phyloP scores from a whole-genome alignment of 2,329 filamentous ascomycete genomes.

The Fusarium gaditjirri region DNA sequence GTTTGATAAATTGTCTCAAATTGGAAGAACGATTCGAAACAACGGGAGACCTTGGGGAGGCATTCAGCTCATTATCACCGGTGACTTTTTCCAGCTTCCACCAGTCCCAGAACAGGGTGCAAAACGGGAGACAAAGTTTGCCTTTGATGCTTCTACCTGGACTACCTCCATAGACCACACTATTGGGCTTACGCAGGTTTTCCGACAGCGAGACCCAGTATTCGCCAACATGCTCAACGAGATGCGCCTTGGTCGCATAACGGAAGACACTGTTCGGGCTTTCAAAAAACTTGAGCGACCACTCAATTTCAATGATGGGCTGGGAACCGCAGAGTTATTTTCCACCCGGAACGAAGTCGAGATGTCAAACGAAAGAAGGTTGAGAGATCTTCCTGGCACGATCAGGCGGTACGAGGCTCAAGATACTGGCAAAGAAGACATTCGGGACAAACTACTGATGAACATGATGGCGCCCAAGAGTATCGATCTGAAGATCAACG shows the following conservation, averaged over 20 bases:
- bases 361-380: slow-evolving; percentile 79
- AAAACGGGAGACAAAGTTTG: slow-evolving; percentile 78
- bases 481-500: slow-evolving; percentile 86
- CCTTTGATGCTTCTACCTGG: slow-evolving; percentile 94
- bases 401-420: slow-evolving; percentile 74
- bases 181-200: slow-evolving; percentile 93
- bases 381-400: slow-evolving; percentile 77
- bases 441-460: slow-evolving; percentile 80
- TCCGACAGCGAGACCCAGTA: slow-evolving; percentile 88
- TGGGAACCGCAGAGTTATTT: slow-evolving; percentile 84
- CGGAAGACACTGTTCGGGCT: slow-evolving; percentile 76
- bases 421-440: slow-evolving; percentile 77
- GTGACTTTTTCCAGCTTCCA: slow-evolving; percentile 97
- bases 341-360: slow-evolving; percentile 93
- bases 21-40: slow-evolving; percentile 86
- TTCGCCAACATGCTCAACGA: slow-evolving; percentile 98
- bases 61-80: slow-evolving; percentile 94
- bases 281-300: slow-evolving; percentile 81
- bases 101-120: slow-evolving; percentile 85
- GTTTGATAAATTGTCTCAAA: slow-evolving; percentile 93
- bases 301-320: slow-evolving; percentile 77
- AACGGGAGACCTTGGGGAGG: slow-evolving; percentile 94
- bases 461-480: slow-evolving; percentile 93
- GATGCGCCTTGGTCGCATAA: slow-evolving; percentile 90
- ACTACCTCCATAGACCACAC: slow-evolving; percentile 93